These are phyloP conservation scores for Colletotrichum cereale DNA, from an alignment of 2,329 filamentous ascomycete species.

Conservation along the genomic window DNA sequence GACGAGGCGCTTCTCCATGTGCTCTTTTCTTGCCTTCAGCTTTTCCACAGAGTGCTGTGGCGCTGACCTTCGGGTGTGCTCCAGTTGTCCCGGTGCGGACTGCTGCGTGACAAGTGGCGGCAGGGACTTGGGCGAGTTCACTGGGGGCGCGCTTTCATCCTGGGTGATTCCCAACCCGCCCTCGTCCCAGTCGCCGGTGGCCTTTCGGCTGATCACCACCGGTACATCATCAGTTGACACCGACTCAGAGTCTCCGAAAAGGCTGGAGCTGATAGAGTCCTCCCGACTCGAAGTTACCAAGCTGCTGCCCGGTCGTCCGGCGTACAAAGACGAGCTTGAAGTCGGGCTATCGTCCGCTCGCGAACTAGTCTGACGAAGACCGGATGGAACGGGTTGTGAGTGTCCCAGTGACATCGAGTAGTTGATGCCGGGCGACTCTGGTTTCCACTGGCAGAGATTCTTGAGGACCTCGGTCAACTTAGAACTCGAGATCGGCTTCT, in stretches of 20 bases:
- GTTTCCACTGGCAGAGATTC: slow-evolving; percentile 93
- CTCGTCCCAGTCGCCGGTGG: slow-evolving; percentile 83
- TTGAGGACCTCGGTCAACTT: slow-evolving; percentile 92
- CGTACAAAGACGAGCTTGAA: slow-evolving; percentile 79
- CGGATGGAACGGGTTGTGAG: slow-evolving; percentile 72
- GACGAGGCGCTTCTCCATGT: slow-evolving; percentile 76
- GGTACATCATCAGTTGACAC: slow-evolving; percentile 83
- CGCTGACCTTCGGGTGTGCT: slow-evolving; percentile 59
- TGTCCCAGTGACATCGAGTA: slow-evolving; percentile 59
- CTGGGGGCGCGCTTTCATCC: slow-evolving; percentile 59
- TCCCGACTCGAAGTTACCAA: slow-evolving; percentile 85
- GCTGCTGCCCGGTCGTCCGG: slow-evolving; percentile 77
- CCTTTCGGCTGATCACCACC: slow-evolving; percentile 79
- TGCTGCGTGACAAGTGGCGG: slow-evolving; percentile 70
- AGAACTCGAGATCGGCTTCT: slow-evolving; percentile 94
- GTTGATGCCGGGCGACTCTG: slow-evolving; percentile 68
- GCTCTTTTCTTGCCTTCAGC: slow-evolving; percentile 79
- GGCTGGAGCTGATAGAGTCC: slow-evolving; percentile 88
- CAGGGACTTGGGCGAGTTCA: slow-evolving; percentile 57
- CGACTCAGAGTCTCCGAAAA: slow-evolving; percentile 88
- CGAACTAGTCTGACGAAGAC: slow-evolving; percentile 73
- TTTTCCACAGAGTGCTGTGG: slow-evolving; percentile 79
- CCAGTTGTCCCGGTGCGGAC: slow-evolving; percentile 74
- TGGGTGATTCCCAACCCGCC: slow-evolving; percentile 83
- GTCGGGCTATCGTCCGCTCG: slow-evolving; percentile 86